Conservation (phyloP, 2,329 filamentous ascomycete genomes). For the Fusarium graminum region DNA sequence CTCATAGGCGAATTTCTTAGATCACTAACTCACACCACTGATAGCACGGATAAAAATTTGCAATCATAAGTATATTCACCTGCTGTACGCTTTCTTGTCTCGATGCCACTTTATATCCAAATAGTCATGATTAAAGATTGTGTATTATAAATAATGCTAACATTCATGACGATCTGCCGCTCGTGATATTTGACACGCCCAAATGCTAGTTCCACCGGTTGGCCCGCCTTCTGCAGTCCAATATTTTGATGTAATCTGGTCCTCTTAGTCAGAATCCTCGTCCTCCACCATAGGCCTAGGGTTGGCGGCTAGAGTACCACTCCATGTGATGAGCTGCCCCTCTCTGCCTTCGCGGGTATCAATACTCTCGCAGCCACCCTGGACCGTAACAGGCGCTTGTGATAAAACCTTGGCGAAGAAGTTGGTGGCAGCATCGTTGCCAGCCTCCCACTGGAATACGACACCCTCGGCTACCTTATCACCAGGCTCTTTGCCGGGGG, state of each 20-base stretch:
- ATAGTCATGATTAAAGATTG: background rate
- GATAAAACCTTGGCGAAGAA: conserved; percentile 38
- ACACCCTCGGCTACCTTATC: conserved; percentile 32
- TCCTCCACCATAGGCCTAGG: conserved; percentile 12
- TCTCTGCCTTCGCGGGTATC: conserved; percentile 31
- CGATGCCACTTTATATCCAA: background rate
- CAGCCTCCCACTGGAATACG: conserved; percentile 31
- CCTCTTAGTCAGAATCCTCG: conserved; percentile 18
- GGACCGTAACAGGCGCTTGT: conserved; percentile 20
- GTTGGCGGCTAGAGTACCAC: conserved; percentile 21
- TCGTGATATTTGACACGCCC: conserved; percentile 6
- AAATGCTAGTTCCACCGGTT: conserved; percentile 1
- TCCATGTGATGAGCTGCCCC: conserved; percentile 22
- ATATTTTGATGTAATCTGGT: background rate
- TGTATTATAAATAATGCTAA: conserved; percentile 9
- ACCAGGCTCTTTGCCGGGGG: conserved; percentile 23
- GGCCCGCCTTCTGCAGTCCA: background rate
- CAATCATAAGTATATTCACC: background rate
- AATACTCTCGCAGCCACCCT: conserved; percentile 35
- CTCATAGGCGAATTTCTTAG: background rate
- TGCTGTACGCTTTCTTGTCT: background rate
- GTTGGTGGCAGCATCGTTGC: conserved; percentile 20
- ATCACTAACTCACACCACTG: background rate
- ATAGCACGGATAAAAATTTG: background rate
- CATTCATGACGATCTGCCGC: conserved; percentile 10